Percentiles rank a stretch among this genome's conserved stretches.
Evolutionary conservation across 1,284 basidiomycete genomes (phyloP).

Genomic region (Rhodotorula sp.): DNA sequence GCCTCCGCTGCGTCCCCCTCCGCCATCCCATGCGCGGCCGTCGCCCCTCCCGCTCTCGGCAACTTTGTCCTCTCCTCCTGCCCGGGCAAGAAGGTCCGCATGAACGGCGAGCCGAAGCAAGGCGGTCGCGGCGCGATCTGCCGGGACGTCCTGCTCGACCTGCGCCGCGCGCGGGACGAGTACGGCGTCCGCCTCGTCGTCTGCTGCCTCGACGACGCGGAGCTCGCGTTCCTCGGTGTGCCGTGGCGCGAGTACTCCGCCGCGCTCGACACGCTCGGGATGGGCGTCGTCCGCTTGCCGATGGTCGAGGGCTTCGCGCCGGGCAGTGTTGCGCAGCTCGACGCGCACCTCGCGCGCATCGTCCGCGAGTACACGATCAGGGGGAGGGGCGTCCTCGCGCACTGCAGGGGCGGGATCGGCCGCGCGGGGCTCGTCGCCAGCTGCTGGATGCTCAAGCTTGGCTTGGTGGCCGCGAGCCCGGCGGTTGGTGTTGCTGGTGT

Average conservation of each 20-base stretch:
- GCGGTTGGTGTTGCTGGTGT: background rate
- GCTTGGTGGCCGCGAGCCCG: conserved; percentile 57
- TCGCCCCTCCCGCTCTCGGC: conserved; percentile 59
- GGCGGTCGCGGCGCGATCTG: conserved; percentile 78
- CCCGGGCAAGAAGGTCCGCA: conserved; percentile 93
- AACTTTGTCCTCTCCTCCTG: conserved; percentile 89
- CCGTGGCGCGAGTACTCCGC: conserved; percentile 76
- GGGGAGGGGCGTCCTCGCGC: conserved; percentile 76
- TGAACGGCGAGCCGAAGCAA: conserved; percentile 50
- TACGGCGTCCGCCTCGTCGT: conserved; percentile 39
- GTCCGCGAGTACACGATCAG: conserved; percentile 73
- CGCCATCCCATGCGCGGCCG: background rate
- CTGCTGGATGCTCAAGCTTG: conserved; percentile 90
- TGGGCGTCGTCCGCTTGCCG: conserved; percentile 81
- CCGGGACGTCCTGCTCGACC: conserved; percentile 74
- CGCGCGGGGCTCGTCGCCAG: conserved; percentile 90
- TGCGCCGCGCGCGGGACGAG: conserved; percentile 68
- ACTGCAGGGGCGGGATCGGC: conserved; percentile 94
- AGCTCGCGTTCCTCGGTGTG: conserved; percentile 78
- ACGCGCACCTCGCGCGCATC: conserved; percentile 69
- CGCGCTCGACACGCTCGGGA: conserved; percentile 64
- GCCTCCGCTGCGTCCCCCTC: background rate
- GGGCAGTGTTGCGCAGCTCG: conserved; percentile 56
- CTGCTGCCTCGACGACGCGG: conserved; percentile 59
- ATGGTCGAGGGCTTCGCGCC: conserved; percentile 90